Evolutionary conservation across 495 filamentous ascomycete species (phyloP), one percentile per base, ranked within the genome.

Genomic region (Aspergillus saccharolyticus): DNA sequence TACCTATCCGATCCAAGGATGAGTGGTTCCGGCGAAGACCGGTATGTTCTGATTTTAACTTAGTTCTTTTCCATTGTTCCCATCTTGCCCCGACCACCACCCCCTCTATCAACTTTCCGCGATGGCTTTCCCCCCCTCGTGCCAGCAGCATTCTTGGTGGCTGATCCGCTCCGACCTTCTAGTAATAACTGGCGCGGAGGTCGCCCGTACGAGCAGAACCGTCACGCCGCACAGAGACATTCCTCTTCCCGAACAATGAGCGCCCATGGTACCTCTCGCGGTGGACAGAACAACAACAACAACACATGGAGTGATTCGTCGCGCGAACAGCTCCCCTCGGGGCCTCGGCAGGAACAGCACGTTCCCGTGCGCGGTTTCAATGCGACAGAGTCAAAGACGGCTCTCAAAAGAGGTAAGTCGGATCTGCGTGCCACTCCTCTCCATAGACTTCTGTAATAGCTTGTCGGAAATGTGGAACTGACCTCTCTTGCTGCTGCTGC

Each of bases 351-450:
- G 55, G 76, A 77, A 9, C 74, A 72, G 48, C 77, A 80, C 60
- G 66, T 74, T 21, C 70, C 77, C 42, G 75, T 78, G 24, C 67
- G 70, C 44, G 74, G 70, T 8, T 81, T 80, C 67, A 81, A 81
- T 56, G 69, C 75, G 21, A 57, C 63, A 6, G 78, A 80, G 57
- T 67, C 66, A n/a, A 78, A 74, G 58, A 69, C 60, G 42, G 63
- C 69, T 47, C 63, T 81, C 21, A 77, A 67, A 63, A 70, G 58
- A 67, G 66, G 75, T 78, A 70, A 30, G 61, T 53, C 18, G 4
- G 20, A 21, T 16, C 18, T 33, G 17, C 7, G 24, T 49, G 28
- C 6, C 22, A 30, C 7, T 18, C 15, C n/a, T 17, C 12, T n/a
- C 52, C 42, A n/a, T n/a, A n/a, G n/a, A n/a, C 24, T 5, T 22